Percentiles rank a stretch among this genome's conserved stretches.
These are phyloP conservation scores for Malus fusca DNA, from an alignment of 306 rosid genomes.

Conservation along the genomic window DNA sequence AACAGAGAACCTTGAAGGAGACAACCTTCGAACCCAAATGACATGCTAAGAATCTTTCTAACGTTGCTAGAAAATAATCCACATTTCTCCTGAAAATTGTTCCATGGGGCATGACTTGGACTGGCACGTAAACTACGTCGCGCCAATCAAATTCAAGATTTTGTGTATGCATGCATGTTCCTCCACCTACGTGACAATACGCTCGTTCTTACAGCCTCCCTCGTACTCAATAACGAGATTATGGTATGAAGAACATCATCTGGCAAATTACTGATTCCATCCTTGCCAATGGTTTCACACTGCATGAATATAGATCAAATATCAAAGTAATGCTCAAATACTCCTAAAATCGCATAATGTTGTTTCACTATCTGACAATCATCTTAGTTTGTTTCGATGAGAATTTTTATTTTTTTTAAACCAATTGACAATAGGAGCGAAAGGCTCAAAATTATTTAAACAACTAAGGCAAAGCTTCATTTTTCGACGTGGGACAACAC, in stretches of 20 bases:
- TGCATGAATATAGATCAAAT: not conserved
- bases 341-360: too few species aligned
- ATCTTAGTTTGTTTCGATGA: too few species aligned
- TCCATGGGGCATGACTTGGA: too few species aligned
- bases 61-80: not conserved
- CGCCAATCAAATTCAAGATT: constrained; percentile 1
- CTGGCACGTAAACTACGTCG: not conserved
- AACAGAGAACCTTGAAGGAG: constrained; percentile 7
- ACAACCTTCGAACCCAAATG: not conserved
- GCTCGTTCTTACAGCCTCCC: constrained; percentile 3
- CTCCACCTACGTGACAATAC: not conserved
- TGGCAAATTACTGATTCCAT: constrained; percentile 3
- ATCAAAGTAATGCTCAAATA: not conserved
- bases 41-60: not conserved
- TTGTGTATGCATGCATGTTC: not conserved
- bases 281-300: not conserved
- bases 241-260: constrained; percentile 10
- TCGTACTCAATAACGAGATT: constrained; percentile 2
- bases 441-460: too few species aligned
- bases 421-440: too few species aligned
- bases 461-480: too few species aligned
- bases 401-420: too few species aligned
- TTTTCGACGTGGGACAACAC: too few species aligned
- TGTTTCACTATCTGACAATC: too few species aligned
- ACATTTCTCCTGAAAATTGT: not conserved